Base-by-base conservation (phyloP, 1,139 yeast genomes). In the Eremothecium coryli region DNA sequence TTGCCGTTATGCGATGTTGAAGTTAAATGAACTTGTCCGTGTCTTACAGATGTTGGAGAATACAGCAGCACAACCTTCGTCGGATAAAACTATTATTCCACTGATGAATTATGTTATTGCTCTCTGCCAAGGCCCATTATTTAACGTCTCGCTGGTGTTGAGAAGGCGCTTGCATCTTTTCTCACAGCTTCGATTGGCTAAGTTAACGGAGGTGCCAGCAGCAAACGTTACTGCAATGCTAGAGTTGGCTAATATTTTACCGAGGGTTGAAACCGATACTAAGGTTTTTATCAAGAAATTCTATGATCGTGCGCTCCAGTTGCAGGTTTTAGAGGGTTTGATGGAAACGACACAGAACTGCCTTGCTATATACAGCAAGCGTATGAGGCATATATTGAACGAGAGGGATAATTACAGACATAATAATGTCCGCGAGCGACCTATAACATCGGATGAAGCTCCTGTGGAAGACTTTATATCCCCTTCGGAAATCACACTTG, bases 361-460 rank as follows among this genome's bases (percentile, higher is more conserved):
- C 10, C 51, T 65, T 9, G 61, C 61, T 14, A 71, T 76, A 0
- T 73, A 74, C 45, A 64, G 66, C 36, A 68, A 64, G 39, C 64
- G 68, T 35, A 48, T 72, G 34, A 63, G 57, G 14, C 68, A 58
- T 38, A 69, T 75, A 1, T 54, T 60, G 33, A 26, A 50, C 27
- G 76, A 67, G 39, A 54, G 65, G 35, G 48, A 45, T 15, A 52
- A 56, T 1, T 42, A 42, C 25, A 48, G 62, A 38, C 42, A 45
- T 15, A 48, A 54, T 0, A 56, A 52, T 20, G 39, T 55, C 9
- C 46, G 54, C 9, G 60, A 50, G 25, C 47, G 40, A 26, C 50
- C 58, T 1, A 38, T 41, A 4, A 42, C 53, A 2, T 40, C 62
- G 8, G 54, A 58, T n/a, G 38, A 52, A 18, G 37, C 38, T 1